phyloP scores from a whole-genome alignment of 257 asterid species.

The Nicotiana tomentosiformis region DNA sequence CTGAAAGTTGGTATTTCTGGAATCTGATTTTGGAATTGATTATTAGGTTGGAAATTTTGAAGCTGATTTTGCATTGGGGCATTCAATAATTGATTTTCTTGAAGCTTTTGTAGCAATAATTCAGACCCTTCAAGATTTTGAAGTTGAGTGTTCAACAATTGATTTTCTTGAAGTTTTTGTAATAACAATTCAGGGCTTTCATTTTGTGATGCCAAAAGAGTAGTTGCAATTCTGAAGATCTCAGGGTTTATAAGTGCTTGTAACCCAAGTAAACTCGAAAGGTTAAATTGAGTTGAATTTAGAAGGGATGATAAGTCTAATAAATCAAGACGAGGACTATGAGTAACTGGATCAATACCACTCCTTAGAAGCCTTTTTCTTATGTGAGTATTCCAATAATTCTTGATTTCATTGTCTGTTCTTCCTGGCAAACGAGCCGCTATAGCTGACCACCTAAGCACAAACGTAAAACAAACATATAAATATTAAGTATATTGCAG shows the following conservation, averaged over 20 bases:
- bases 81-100: conserved; percentile 2
- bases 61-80: conserved; percentile 26
- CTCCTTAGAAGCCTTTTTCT: conserved; percentile 62
- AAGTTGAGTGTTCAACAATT: conserved; percentile 9
- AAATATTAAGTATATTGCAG: too few relatives aligned
- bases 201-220: conserved; percentile 31
- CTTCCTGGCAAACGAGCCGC: conserved; percentile 81
- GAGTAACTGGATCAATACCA: conserved; percentile 88
- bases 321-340: conserved; percentile 68
- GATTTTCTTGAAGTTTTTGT: conserved; percentile 45
- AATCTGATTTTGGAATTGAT: conserved; percentile 32
- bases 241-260: conserved; percentile 74
- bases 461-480: neutral
- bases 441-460: conserved; percentile 72
- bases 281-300: conserved; percentile 45
- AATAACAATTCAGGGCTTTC: conserved; percentile 32
- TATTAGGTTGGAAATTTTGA: conserved; percentile 32
- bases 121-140: conserved; percentile 29
- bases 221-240: conserved; percentile 39
- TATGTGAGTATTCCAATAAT: conserved; percentile 80
- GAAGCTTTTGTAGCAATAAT: conserved; percentile 30
- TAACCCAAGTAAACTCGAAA: conserved; percentile 50
- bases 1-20: conserved; percentile 29
- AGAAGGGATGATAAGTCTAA: conserved; percentile 55
- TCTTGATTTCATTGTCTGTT: conserved; percentile 86